Percentiles rank a stretch among this genome's conserved stretches.
Evolutionary conservation across 129 eudicot genomes (phyloP).

Genomic region (Artemisia annua): DNA sequence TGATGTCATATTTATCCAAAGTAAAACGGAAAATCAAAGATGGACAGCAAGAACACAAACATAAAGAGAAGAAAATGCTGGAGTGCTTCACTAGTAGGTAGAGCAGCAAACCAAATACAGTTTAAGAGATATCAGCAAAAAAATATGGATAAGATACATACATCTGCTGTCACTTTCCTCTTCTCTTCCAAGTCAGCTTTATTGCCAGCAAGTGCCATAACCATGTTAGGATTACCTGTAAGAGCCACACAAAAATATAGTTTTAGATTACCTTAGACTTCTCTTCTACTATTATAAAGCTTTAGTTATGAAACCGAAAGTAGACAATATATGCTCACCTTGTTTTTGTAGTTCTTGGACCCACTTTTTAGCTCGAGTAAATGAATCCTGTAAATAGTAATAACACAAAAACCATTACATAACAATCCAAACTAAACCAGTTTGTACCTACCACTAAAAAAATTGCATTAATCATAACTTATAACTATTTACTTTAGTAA

Average conservation of each 20-base stretch:
- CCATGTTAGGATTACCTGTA: slow-evolving; percentile 94
- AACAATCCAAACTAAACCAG: not conserved
- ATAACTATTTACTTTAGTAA: not conserved
- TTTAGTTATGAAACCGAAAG: not conserved
- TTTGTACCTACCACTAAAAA: not conserved
- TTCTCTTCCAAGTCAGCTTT: slow-evolving; percentile 93
- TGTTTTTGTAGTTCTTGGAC: slow-evolving; percentile 97
- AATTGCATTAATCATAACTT: too few relatives aligned
- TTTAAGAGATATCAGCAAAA: slow-evolving; percentile 3
- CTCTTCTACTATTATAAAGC: not conserved
- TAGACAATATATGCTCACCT: slow-evolving; percentile 47
- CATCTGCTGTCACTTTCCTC: slow-evolving; percentile 88
- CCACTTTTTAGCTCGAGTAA: slow-evolving; percentile 91
- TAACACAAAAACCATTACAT: not conserved
- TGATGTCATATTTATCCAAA: not conserved
- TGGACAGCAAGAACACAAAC: not conserved
- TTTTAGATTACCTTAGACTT: not conserved
- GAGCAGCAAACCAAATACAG: not conserved
- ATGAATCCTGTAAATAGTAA: slow-evolving; percentile 62
- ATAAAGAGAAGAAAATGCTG: not conserved
- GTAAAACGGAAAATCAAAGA: not conserved
- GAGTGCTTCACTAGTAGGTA: not conserved
- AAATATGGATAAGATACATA: slow-evolving; percentile 36
- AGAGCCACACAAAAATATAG: slow-evolving; percentile 6
- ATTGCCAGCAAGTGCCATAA: slow-evolving; percentile 97